Evolutionary conservation across 306 rosid species (phyloP).

Genomic region (Ormosia semicastrata): DNA sequence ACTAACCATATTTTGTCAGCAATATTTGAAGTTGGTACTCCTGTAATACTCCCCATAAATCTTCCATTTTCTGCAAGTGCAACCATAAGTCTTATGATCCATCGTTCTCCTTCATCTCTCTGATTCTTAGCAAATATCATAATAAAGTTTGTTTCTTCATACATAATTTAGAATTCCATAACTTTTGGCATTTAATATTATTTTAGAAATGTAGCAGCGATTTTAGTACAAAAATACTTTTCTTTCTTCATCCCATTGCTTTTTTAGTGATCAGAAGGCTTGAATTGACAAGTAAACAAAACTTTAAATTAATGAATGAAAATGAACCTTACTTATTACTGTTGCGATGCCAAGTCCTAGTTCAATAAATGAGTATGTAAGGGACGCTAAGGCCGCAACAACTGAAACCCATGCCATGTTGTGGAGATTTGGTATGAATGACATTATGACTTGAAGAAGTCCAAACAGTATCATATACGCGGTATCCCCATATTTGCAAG

Average conservation of each 20-base stretch:
- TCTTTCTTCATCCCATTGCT: neutral
- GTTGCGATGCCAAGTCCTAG: constrained; percentile 65
- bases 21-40: constrained; percentile 58
- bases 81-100: neutral
- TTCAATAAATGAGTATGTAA: constrained; percentile 68
- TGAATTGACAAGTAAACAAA: neutral
- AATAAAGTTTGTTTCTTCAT: neutral
- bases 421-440: constrained; percentile 81
- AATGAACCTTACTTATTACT: constrained; percentile 49
- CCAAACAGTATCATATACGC: constrained; percentile 72
- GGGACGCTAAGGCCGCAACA: constrained; percentile 76
- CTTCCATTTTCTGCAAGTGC: constrained; percentile 64
- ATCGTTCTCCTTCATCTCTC: neutral
- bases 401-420: constrained; percentile 75
- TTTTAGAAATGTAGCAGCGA: neutral
- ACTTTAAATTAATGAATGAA: neutral
- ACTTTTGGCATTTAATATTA: neutral
- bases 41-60: constrained; percentile 71
- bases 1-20: constrained; percentile 59
- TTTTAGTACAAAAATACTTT: constrained; percentile 10
- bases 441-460: constrained; percentile 61
- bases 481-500: constrained; percentile 55
- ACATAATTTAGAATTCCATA: neutral
- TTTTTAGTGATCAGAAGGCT: neutral
- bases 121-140: neutral